Evolutionary conservation across 108 stramenopile genomes (phyloP).

Genomic region (Craspedostauros australis): DNA sequence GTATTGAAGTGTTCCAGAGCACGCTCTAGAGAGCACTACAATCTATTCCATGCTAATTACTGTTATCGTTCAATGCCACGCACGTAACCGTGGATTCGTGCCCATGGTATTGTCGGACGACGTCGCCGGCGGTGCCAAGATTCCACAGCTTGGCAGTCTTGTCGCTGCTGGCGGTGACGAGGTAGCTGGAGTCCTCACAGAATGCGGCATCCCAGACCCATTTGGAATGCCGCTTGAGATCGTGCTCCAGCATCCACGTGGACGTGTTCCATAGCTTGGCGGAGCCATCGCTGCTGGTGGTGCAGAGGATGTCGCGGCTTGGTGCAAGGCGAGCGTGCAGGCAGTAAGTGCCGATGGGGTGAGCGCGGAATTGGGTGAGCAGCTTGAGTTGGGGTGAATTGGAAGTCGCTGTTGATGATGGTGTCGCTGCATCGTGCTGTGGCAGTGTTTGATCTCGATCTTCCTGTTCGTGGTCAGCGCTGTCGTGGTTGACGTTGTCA

Average conservation of each 20-base stretch:
- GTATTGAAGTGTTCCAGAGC: too few relatives aligned
- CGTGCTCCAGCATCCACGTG: conserved; percentile 73
- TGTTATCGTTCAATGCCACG: conserved; percentile 95
- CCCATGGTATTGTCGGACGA: conserved; percentile 88
- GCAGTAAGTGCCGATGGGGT: conserved; percentile 63
- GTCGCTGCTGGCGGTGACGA: conserved; percentile 94
- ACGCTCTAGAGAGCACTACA: too few relatives aligned
- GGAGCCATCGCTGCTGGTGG: conserved; percentile 88
- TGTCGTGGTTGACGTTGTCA: background rate
- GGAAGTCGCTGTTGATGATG: too few relatives aligned
- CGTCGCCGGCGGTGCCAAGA: conserved; percentile 83
- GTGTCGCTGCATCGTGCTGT: too few relatives aligned
- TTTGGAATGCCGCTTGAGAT: conserved; percentile 68
- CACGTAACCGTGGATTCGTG: conserved; percentile 93
- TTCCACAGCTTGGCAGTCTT: conserved; percentile 91
- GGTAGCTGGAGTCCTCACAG: conserved; percentile 93
- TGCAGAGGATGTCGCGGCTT: conserved; percentile 83
- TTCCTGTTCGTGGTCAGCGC: too few relatives aligned
- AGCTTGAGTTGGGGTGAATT: conserved; percentile 17
- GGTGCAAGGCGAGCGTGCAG: conserved; percentile 78
- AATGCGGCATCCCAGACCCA: conserved; percentile 99
- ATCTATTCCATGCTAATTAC: too few relatives aligned
- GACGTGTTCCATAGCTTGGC: conserved; percentile 85
- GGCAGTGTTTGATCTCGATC: too few relatives aligned
- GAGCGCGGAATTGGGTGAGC: conserved; percentile 70